These are phyloP conservation scores for Cladosporium sp. DNA, from an alignment of 2,329 filamentous ascomycete species.

Conservation along the genomic window DNA sequence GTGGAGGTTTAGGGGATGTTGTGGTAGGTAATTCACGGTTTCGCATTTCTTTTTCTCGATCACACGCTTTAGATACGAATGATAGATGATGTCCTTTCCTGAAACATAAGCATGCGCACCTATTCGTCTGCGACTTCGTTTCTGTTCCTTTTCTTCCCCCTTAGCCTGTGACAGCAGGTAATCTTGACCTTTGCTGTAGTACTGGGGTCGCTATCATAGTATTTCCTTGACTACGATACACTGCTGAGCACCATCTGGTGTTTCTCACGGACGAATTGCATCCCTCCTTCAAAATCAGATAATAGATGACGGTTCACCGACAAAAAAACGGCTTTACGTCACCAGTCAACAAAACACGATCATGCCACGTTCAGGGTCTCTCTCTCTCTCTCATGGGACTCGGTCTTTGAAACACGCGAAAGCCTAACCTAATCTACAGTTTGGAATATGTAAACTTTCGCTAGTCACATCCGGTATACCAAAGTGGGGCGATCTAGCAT, in stretches of 20 bases:
- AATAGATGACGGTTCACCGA: too few relatives aligned
- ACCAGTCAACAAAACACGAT: not conserved
- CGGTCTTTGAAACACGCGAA: not conserved
- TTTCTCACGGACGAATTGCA: too few relatives aligned
- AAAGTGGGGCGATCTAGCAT: too few relatives aligned
- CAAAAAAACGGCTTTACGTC: not conserved
- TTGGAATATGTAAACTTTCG: not conserved
- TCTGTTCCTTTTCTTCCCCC: too few relatives aligned
- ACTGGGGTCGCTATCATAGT: too few relatives aligned
- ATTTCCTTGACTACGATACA: too few relatives aligned
- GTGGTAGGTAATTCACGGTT: not conserved
- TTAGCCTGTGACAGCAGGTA: too few relatives aligned
- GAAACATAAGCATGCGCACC: not conserved
- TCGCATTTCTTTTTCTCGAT: not conserved
- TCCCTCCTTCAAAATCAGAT: too few relatives aligned
- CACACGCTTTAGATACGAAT: not conserved
- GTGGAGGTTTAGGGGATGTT: too few relatives aligned
- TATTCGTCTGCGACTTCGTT: too few relatives aligned
- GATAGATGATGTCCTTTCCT: not conserved
- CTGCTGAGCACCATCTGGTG: too few relatives aligned
- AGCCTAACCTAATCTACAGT: not conserved
- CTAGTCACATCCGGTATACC: not conserved
- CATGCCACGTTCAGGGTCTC: not conserved
- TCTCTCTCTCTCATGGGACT: not conserved
- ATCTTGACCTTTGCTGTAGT: too few relatives aligned